These are phyloP conservation scores for Diplodia corticola DNA, from an alignment of 2,329 filamentous ascomycete species.

Conservation along the genomic window DNA sequence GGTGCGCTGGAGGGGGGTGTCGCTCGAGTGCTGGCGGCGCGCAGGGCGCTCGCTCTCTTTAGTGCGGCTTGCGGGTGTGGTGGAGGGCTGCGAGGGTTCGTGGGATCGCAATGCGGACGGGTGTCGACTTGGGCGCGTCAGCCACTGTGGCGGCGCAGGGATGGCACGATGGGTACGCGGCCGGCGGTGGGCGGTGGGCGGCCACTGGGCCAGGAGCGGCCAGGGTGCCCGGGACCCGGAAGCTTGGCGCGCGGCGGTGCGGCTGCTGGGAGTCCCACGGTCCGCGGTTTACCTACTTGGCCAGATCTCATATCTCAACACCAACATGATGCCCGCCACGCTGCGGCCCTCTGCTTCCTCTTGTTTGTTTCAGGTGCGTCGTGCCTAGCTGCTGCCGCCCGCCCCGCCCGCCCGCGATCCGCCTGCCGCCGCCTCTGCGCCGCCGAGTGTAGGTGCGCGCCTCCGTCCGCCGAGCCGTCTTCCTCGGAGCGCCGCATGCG, in stretches of 20 bases:
- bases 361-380: not conserved
- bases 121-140: constrained; percentile 6
- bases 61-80: not conserved
- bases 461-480: not conserved
- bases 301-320: constrained; percentile 15
- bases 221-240: too few relatives aligned
- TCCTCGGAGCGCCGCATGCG: constrained; percentile 2
- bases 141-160: not conserved
- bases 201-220: too few relatives aligned
- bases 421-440: constrained; percentile 27
- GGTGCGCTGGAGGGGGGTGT: not conserved
- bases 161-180: not conserved
- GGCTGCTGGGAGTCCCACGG: not conserved
- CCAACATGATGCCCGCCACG: constrained; percentile 14
- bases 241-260: not conserved
- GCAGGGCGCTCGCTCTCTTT: not conserved
- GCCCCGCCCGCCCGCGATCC: constrained; percentile 22
- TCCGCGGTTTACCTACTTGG: not conserved
- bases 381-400: constrained; percentile 20
- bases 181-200: not conserved
- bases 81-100: not conserved
- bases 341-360: not conserved
- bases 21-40: not conserved
- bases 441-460: constrained; percentile 39
- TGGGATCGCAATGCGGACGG: not conserved